Conservation (phyloP, 2,329 filamentous ascomycete genomes). For the Coniochaeta prunicola region DNA sequence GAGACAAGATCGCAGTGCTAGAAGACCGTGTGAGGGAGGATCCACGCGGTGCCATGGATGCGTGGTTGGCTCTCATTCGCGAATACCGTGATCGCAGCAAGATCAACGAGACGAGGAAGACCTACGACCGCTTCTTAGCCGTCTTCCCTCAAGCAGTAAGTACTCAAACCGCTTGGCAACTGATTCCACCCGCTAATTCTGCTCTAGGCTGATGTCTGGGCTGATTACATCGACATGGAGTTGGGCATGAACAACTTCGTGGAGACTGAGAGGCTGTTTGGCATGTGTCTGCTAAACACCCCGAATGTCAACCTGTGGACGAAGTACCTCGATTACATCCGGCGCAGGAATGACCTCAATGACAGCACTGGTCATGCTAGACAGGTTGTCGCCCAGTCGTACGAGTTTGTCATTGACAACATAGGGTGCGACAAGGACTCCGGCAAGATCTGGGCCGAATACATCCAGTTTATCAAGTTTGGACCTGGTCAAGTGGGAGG, state of each 20-base stretch:
- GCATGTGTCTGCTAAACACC: conserved; percentile 67
- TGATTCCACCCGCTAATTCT: conserved; percentile 22
- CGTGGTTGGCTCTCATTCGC: conserved; percentile 81
- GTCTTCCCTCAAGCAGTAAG: conserved; percentile 88
- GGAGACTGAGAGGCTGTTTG: conserved; percentile 77
- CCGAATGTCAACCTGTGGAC: conserved; percentile 86
- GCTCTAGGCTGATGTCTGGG: conserved; percentile 83
- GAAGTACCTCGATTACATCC: conserved; percentile 90
- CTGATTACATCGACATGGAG: conserved; percentile 83
- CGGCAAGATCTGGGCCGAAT: conserved; percentile 87
- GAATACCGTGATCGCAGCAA: conserved; percentile 79
- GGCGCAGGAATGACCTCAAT: conserved; percentile 81
- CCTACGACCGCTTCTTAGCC: conserved; percentile 80
- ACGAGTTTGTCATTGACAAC: conserved; percentile 84
- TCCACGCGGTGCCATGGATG: conserved; percentile 83
- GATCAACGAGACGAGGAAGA: conserved; percentile 69
- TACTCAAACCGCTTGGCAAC: conserved; percentile 16
- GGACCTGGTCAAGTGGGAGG: conserved; percentile 82
- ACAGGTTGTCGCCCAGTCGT: conserved; percentile 73
- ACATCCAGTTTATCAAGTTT: conserved; percentile 85
- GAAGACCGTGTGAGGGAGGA: conserved; percentile 92
- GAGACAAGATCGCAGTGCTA: conserved; percentile 70
- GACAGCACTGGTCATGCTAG: conserved; percentile 73
- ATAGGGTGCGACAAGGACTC: conserved; percentile 90
- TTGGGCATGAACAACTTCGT: conserved; percentile 76